A percentile compares a stretch with the other conserved stretches of the same genome.
Conservation (phyloP, 441 rosid species). For the Breynia disticha region DNA sequence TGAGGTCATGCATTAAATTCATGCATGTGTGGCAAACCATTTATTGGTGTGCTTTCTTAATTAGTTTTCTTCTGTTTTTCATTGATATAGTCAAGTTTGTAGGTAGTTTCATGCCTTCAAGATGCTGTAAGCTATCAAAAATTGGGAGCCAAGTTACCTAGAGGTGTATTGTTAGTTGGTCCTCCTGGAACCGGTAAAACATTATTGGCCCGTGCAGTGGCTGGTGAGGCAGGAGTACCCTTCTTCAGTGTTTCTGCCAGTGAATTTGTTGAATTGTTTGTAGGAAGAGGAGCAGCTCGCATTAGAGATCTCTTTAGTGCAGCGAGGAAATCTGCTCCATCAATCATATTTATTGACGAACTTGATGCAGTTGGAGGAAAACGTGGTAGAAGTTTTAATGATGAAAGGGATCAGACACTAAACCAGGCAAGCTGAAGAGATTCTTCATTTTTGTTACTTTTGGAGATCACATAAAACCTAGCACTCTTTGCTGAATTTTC, state of each 20-base stretch:
- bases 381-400: slow-evolving; percentile 95
- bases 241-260: slow-evolving; percentile 92
- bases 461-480: not conserved
- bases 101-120: slow-evolving; percentile 95
- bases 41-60: not conserved
- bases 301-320: slow-evolving; percentile 75
- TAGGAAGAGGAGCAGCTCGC: slow-evolving; percentile 95
- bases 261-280: slow-evolving; percentile 90
- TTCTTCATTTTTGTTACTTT: not conserved
- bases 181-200: slow-evolving; percentile 99
- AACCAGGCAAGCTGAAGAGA: slow-evolving; percentile 55
- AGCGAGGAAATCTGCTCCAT: slow-evolving; percentile 67
- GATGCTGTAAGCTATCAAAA: slow-evolving; percentile 79
- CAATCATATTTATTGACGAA: slow-evolving; percentile 83
- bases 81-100: slow-evolving; percentile 20
- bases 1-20: no score
- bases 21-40: no score
- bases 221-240: slow-evolving; percentile 94
- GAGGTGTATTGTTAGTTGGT: slow-evolving; percentile 87
- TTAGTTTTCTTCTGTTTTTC: slow-evolving; percentile 7
- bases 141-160: slow-evolving; percentile 82
- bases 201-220: slow-evolving; percentile 91
- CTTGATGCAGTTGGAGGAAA: slow-evolving; percentile 88
- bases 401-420: slow-evolving; percentile 92
- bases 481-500: slow-evolving; percentile 9